A percentile compares a stretch with the other conserved stretches of the same genome.
Conservation (phyloP, 208 protist genomes). For the Trichomonas gallinae region DNA sequence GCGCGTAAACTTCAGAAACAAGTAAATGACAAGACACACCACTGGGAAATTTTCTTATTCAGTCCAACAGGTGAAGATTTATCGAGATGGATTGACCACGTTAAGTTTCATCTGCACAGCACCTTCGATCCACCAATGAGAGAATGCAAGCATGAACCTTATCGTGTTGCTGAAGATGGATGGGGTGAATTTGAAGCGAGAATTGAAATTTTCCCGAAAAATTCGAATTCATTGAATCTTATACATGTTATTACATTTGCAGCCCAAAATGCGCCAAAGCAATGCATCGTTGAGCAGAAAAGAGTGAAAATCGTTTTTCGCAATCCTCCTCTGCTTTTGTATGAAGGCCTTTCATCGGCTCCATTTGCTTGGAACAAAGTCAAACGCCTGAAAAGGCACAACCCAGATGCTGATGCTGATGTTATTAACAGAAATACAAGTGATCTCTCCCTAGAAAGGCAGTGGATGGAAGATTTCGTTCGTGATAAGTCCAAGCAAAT, state of each 20-base stretch:
- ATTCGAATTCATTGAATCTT: background rate
- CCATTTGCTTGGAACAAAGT: background rate
- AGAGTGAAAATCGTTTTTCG: background rate
- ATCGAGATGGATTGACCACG: background rate
- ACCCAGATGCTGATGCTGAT: background rate
- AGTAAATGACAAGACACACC: background rate
- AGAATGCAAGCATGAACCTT: background rate
- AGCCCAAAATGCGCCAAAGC: background rate
- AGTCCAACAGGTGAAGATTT: background rate
- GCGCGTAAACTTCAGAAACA: background rate
- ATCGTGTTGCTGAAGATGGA: background rate
- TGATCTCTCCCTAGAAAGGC: background rate
- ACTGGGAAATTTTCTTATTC: conserved; percentile 15
- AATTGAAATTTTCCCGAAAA: background rate
- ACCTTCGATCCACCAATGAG: background rate
- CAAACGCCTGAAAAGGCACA: background rate
- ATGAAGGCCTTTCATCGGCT: background rate
- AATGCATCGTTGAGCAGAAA: background rate
- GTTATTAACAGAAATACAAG: background rate
- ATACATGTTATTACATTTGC: background rate
- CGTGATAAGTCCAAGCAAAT: background rate
- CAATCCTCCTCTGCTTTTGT: background rate
- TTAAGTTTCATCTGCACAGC: background rate
- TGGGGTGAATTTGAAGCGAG: conserved; percentile 20
- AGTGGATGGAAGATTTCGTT: background rate